Conservation (phyloP, 1,284 basidiomycete genomes). For the Erythrobasidium hasegawianum region DNA sequence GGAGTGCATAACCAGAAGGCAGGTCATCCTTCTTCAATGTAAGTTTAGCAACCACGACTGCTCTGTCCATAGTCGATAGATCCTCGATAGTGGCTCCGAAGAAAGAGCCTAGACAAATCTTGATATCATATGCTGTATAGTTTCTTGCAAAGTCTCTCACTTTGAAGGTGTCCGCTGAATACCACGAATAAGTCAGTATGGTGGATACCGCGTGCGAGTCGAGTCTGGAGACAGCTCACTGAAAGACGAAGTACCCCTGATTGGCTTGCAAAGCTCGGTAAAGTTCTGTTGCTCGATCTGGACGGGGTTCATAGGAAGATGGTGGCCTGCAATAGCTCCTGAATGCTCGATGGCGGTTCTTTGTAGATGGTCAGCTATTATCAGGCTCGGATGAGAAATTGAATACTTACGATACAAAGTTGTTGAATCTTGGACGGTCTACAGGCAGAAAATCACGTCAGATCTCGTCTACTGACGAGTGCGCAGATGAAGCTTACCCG, state of each 20-base stretch:
- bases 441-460: too few relatives aligned
- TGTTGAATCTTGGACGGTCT: neutral
- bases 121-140: conserved; percentile 1
- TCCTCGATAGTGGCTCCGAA: conserved; percentile 6
- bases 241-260: neutral
- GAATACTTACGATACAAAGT: neutral
- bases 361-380: too few relatives aligned
- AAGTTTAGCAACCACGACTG: conserved; percentile 14
- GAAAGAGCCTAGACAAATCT: conserved; percentile 18
- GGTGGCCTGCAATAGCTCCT: neutral
- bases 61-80: neutral
- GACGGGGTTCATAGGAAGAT: neutral
- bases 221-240: too few relatives aligned
- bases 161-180: conserved; percentile 6
- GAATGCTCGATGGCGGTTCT: neutral
- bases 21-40: neutral
- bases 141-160: neutral
- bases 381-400: too few relatives aligned
- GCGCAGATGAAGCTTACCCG: conserved; percentile 16
- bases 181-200: too few relatives aligned
- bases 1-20: neutral
- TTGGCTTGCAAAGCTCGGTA: neutral
- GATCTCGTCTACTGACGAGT: too few relatives aligned
- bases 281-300: conserved; percentile 3
- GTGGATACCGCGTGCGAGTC: too few relatives aligned